A percentile compares a stretch with the other conserved stretches of the same genome.
phyloP scores from a whole-genome alignment of 176 grass and related monocot species.

The Sorghum bicolor region Sorghum_bicolor_NCBIv3 NC_012876.2:54684001-54684500 shows the following conservation, averaged over 20 bases:
- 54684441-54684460: not conserved
- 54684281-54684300: not conserved
- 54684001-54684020: constrained; percentile 43
- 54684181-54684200: constrained; percentile 4
- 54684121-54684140: constrained; percentile 3
- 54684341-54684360: not conserved
- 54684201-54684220: constrained; percentile 11
- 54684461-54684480: not conserved
- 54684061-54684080: not conserved
- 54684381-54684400: constrained; percentile 55
- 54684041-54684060: constrained; percentile 36
- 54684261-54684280: not conserved
- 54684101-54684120: constrained; percentile 12
- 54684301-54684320: not conserved
- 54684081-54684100: not conserved
- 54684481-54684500: constrained; percentile 29
- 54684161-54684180: constrained; percentile 8
- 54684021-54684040: constrained; percentile 24
- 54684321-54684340: constrained; percentile 38
- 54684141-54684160: constrained; percentile 21
- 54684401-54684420: constrained; percentile 58
- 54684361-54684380: constrained; percentile 20
- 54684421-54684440: constrained; percentile 30
- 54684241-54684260: not conserved
- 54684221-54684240: not conserved